A percentile compares a stretch with the other conserved stretches of the same genome.
phyloP scores from a whole-genome alignment of 768 basidiomycete genomes.

The Hirschioporus abietinus region DNA sequence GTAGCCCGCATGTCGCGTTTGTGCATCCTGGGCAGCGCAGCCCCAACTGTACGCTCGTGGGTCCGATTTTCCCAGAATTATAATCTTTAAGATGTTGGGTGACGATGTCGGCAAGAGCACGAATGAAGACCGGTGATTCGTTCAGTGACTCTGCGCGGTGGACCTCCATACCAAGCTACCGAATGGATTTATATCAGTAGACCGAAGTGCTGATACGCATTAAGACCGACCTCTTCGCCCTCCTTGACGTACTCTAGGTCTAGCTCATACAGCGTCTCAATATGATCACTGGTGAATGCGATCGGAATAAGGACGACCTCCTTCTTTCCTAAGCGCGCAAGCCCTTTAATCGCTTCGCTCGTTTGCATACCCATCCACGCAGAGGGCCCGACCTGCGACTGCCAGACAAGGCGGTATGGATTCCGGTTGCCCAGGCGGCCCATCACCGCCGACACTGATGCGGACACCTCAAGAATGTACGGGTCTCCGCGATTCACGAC shows the following conservation, averaged over 20 bases:
- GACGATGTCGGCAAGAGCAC: slow-evolving; percentile 89
- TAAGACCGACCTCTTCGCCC: slow-evolving; percentile 71
- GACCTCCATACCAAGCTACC: slow-evolving; percentile 85
- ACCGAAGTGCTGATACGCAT: background rate
- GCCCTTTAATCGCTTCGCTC: slow-evolving; percentile 81
- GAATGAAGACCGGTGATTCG: slow-evolving; percentile 92
- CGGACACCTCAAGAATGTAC: slow-evolving; percentile 91
- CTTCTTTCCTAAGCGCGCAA: slow-evolving; percentile 71
- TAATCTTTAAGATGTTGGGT: slow-evolving; percentile 70
- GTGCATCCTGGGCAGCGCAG: slow-evolving; percentile 94
- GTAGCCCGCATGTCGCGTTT: slow-evolving; percentile 79
- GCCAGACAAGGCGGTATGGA: slow-evolving; percentile 95
- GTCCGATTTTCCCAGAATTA: slow-evolving; percentile 46
- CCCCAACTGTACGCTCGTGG: slow-evolving; percentile 71
- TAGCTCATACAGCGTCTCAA: slow-evolving; percentile 96
- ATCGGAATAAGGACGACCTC: slow-evolving; percentile 85
- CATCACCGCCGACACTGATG: slow-evolving; percentile 94
- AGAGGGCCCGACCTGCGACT: slow-evolving; percentile 93
- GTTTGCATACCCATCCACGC: slow-evolving; percentile 99
- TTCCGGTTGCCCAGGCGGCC: slow-evolving; percentile 70
- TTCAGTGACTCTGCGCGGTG: slow-evolving; percentile 89
- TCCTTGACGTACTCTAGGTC: slow-evolving; percentile 92
- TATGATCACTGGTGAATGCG: slow-evolving; percentile 98
- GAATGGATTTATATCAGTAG: slow-evolving; percentile 5
- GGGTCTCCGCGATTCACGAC: slow-evolving; percentile 99